These are phyloP conservation scores for Conringia planisiliqua DNA, from an alignment of 345 rosid species.

Conservation along the genomic window DNA sequence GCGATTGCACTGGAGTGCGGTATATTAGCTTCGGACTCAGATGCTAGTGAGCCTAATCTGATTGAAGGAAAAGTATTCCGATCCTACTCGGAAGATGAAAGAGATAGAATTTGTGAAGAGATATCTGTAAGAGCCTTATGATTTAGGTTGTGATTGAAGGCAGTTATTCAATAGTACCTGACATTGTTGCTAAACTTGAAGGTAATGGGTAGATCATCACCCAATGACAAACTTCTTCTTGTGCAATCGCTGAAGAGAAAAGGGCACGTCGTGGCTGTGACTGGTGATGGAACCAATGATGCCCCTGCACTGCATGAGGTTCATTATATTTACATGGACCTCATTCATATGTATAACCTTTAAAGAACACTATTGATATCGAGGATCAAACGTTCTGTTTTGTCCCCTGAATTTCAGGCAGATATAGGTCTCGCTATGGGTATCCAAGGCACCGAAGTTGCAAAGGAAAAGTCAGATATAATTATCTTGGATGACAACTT, in stretches of 20 bases:
- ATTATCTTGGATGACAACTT: slow-evolving; percentile 94
- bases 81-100: slow-evolving; percentile 55
- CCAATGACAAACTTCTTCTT: slow-evolving; percentile 81
- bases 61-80: slow-evolving; percentile 91
- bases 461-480: slow-evolving; percentile 96
- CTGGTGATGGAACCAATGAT: slow-evolving; percentile 95
- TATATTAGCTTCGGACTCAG: slow-evolving; percentile 57
- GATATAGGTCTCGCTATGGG: slow-evolving; percentile 99
- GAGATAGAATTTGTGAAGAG: slow-evolving; percentile 73
- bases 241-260: slow-evolving; percentile 77
- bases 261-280: slow-evolving; percentile 84
- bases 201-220: slow-evolving; percentile 97
- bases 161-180: slow-evolving; percentile 1
- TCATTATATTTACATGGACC: background rate
- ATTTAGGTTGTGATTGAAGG: slow-evolving; percentile 11
- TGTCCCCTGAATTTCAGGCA: slow-evolving; percentile 53
- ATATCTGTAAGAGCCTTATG: slow-evolving; percentile 54
- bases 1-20: slow-evolving; percentile 98
- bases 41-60: slow-evolving; percentile 58
- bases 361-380: background rate
- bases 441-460: slow-evolving; percentile 97
- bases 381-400: background rate
- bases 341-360: background rate
- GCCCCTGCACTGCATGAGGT: slow-evolving; percentile 96
- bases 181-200: slow-evolving; percentile 26